Conservation (phyloP, 202 grass and related monocot genomes). For the Hordeum pubiflorum region DNA sequence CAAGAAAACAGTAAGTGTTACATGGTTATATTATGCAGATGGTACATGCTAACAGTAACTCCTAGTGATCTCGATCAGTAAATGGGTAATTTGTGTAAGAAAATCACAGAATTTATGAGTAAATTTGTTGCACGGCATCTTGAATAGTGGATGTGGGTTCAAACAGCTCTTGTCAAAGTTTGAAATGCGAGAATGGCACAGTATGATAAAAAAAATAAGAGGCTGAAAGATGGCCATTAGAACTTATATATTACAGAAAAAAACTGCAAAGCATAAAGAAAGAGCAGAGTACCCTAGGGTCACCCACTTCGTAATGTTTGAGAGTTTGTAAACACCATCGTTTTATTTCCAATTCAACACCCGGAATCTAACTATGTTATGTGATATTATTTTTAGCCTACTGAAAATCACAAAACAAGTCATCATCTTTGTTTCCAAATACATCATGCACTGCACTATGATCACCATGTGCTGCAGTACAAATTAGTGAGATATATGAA, state of each 20-base stretch:
- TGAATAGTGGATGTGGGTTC: background rate
- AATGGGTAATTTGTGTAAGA: background rate
- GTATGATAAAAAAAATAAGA: background rate
- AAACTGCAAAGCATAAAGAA: background rate
- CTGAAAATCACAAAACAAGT: background rate
- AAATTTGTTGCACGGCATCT: background rate
- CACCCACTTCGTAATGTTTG: background rate
- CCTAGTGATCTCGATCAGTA: background rate
- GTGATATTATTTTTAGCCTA: background rate
- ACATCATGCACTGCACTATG: background rate
- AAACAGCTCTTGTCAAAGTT: background rate
- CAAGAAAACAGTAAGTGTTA: background rate
- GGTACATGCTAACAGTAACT: background rate
- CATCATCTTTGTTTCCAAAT: background rate
- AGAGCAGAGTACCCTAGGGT: background rate
- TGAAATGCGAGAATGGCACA: background rate
- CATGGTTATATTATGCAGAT: constrained; percentile 8
- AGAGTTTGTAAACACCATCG: background rate
- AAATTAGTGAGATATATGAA: background rate
- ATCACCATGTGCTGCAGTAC: background rate
- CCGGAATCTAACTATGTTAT: background rate
- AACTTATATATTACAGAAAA: background rate
- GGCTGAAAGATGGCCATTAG: background rate
- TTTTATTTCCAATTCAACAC: background rate
- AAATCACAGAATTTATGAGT: background rate